Evolutionary conservation across 2,329 filamentous ascomycete species (phyloP).

Genomic region (Colletotrichum euphorbiae): DNA sequence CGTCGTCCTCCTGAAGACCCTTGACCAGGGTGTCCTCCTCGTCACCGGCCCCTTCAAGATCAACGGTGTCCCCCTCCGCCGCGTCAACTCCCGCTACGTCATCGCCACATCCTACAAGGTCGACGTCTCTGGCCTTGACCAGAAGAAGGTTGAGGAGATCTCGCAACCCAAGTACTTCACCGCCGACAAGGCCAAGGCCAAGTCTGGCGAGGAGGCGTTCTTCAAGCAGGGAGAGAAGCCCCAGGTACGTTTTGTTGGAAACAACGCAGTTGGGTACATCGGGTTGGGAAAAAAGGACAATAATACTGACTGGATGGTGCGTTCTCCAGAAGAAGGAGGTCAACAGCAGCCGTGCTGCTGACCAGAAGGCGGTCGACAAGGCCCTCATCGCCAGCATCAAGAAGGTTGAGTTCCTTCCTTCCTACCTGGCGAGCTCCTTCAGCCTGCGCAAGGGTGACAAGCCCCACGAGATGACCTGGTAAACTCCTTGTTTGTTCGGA

Average conservation of each 20-base stretch:
- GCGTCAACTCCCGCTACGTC: constrained; percentile 93
- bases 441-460: constrained; percentile 99
- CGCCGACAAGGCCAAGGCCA: constrained; percentile 93
- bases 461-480: constrained; percentile 99
- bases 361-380: constrained; percentile 99
- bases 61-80: constrained; percentile 97
- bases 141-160: constrained; percentile 87
- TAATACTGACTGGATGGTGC: constrained; percentile 42
- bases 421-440: constrained; percentile 96
- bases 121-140: constrained; percentile 86
- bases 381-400: constrained; percentile 94
- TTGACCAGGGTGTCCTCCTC: constrained; percentile 97
- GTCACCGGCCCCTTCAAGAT: constrained; percentile 99
- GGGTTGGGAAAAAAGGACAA: not conserved
- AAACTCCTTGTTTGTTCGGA: constrained; percentile 58
- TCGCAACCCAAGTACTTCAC: constrained; percentile 91
- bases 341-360: constrained; percentile 88
- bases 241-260: constrained; percentile 74
- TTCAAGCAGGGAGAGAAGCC: constrained; percentile 99
- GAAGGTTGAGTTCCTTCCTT: constrained; percentile 94
- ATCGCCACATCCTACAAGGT: constrained; percentile 90
- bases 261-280: not conserved
- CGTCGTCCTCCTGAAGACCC: constrained; percentile 97
- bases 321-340: constrained; percentile 91
- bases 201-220: constrained; percentile 98